These are phyloP conservation scores for Cercophora samala DNA, from an alignment of 495 filamentous ascomycete species.

Conservation along the genomic window DNA sequence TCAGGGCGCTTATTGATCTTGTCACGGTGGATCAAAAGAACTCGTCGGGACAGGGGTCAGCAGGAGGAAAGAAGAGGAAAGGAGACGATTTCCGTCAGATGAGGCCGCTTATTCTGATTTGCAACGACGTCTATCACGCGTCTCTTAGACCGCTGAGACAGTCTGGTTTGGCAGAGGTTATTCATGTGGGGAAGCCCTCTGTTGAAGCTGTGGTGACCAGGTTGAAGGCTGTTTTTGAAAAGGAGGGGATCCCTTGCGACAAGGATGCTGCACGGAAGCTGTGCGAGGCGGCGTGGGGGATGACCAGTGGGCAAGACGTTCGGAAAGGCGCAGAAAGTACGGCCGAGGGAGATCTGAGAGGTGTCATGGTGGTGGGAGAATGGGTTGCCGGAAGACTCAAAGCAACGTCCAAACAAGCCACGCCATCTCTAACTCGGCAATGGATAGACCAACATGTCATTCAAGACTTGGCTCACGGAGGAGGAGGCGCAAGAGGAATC, in stretches of 20 bases:
- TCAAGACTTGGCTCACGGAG: conserved; percentile 65
- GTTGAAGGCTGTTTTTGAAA: conserved; percentile 76
- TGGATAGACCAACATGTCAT: conserved; percentile 83
- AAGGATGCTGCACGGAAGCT: conserved; percentile 82
- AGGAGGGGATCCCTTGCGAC: conserved; percentile 81
- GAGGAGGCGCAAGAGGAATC: conserved; percentile 71
- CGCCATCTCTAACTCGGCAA: conserved; percentile 60
- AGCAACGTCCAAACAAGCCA: conserved; percentile 41
- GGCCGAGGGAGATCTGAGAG: conserved; percentile 85
- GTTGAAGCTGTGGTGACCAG: conserved; percentile 81
- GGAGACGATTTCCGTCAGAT: conserved; percentile 80
- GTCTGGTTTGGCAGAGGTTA: conserved; percentile 77
- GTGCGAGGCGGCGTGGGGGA: conserved; percentile 92
- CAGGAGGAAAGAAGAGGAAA: conserved; percentile 51
- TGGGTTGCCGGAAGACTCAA: conserved; percentile 84
- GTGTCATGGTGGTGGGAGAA: conserved; percentile 89
- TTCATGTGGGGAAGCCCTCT: conserved; percentile 87
- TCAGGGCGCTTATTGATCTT: conserved; percentile 90
- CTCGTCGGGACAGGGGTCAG: conserved; percentile 41
- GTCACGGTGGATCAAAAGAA: conserved; percentile 84
- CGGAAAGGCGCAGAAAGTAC: conserved; percentile 58
- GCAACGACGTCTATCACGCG: conserved; percentile 96
- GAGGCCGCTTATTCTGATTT: conserved; percentile 87
- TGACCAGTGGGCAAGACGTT: conserved; percentile 57
- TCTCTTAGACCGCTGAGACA: conserved; percentile 79